These are phyloP conservation scores for Pyrenochaeta sp. DNA, from an alignment of 2,329 filamentous ascomycete species.

Conservation along the genomic window DNA sequence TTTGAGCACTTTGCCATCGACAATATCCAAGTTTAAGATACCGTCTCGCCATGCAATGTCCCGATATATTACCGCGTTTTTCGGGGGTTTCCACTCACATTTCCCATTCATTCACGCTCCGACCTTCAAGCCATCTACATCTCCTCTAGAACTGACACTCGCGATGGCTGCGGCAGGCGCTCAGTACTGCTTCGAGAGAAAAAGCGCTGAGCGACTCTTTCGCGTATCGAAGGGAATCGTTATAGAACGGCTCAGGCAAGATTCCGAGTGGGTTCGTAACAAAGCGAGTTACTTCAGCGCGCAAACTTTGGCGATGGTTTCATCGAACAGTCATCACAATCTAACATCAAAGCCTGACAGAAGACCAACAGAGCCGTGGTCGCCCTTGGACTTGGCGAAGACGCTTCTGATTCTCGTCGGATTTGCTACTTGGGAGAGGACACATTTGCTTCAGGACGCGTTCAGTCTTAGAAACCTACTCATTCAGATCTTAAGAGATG, in stretches of 20 bases:
- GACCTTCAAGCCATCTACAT: conserved; percentile 39
- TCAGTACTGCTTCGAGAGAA: conserved; percentile 43
- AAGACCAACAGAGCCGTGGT: conserved; percentile 30
- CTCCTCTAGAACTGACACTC: conserved; percentile 40
- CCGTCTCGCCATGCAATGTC: conserved; percentile 40
- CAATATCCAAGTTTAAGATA: conserved; percentile 35
- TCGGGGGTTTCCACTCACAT: conserved; percentile 41
- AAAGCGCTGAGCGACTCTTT: conserved; percentile 38
- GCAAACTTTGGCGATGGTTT: conserved; percentile 28
- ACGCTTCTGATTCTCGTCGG: conserved; percentile 40
- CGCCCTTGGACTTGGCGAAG: conserved; percentile 36
- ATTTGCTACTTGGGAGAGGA: conserved; percentile 42
- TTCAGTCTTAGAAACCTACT: conserved; percentile 37
- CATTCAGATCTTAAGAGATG: conserved; percentile 37
- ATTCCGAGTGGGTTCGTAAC: too few species aligned
- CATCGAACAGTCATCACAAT: conserved; percentile 18
- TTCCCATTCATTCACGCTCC: conserved; percentile 44
- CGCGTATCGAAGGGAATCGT: conserved; percentile 39
- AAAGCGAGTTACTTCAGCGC: conserved; percentile 32
- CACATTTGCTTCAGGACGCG: conserved; percentile 39
- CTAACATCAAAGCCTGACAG: conserved; percentile 11
- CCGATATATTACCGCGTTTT: conserved; percentile 41
- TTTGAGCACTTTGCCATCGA: conserved; percentile 25
- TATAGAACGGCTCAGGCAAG: conserved; percentile 33
- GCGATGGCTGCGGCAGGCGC: conserved; percentile 44